Base-by-base conservation (phyloP, 2,329 filamentous ascomycete genomes). In the Aspergillus glaucus region DNA sequence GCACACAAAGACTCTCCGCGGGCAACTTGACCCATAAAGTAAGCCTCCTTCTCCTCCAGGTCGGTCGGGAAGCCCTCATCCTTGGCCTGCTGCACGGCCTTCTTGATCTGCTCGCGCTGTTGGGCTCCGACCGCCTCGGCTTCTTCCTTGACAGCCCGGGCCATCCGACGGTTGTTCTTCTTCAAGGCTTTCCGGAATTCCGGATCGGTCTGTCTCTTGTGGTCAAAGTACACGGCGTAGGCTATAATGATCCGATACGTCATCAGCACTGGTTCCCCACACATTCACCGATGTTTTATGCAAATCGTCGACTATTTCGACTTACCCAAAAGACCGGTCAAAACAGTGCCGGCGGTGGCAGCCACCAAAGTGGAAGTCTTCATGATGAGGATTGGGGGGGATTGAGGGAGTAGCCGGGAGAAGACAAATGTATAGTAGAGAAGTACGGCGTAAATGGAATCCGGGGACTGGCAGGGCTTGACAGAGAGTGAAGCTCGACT, bases 11-110 rank as follows among this genome's bases (percentile, higher is more conserved):
- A 74, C 78, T 98, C 93, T 66, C 93, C 93, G 66, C 83, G 78
- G 61, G 90, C 88, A 56, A 98, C 90, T 74, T 95, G 89, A 68
- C 89, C 85, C 82, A 97, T 95, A 75, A 98, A 98, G 78, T 88
- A 98, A 53, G 84, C 81, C 78, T 98, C 93, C 69, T 88, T 90
- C 76, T 95, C 90, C 69, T 97, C 92, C 32, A 92, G 83, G 62
- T 90, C 88, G 40, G 80, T 78, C 44, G 93, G 93, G 79, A 95
- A 96, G 49, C 92, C 93, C 71, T 95, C 90, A 50, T 87, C 86
- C 75, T 90, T 88, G 60, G 91, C 89, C 61, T 86, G 80, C 61
- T 89, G 83, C 44, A 97, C 86, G 46, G 81, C 83, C 49, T 73
- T 71, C 72, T 85, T 86, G 74, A 98, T 87, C 61, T 79, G 75